Base-by-base conservation (phyloP, 2,329 filamentous ascomycete species). In the Curvularia eragrostidis region DNA sequence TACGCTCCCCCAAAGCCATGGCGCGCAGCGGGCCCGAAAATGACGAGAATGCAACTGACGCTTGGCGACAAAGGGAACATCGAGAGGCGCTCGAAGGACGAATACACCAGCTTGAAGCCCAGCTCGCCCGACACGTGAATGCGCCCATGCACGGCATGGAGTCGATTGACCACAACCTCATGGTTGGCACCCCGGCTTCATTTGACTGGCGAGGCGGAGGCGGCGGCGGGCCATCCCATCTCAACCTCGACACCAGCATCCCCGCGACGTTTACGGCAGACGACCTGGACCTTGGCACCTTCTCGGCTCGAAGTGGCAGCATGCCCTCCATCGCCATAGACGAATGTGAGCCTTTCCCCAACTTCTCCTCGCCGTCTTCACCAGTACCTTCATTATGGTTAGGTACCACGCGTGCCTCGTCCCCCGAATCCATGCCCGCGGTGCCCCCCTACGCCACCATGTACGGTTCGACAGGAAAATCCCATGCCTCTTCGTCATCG, bases 131-230 rank as follows among this genome's bases (percentile, higher is more conserved):
- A 5, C 72, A 75, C 28, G 71, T 75, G 1, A 74, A 68, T 54
- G 68, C 72, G 8, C 74, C 73, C 19, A 74, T 75, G 68, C 71
- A 74, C 38, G 74, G 72, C 9, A 73, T 76, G 74, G 73, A 75
- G 52, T 67, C 67, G 3, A 70, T 74, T 44, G 66, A 73, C 52
- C 58, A 68, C 36, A 68, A 62, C 48, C 56, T 74, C 34, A 62
- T 72, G 58, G 66, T 63, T n/a, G 56, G 62, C n/a, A 63, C 68
- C 13, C 54, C 71, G 13, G 61, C 72, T 34, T 63, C 64, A 23
- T 70, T 74, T 47, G 68, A 70, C 44, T 73, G 73, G 73, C 68
- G 69, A 58, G 69, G 13, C 12, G 46, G 64, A 15, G 26, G 66
- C 67, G 13, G 59, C 68, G 21, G 63, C 70, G n/a, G n/a, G n/a